Percentiles rank a stretch among this genome's conserved stretches.
These are phyloP conservation scores for Nicotiana undulata DNA, from an alignment of 257 asterid species.

Conservation along the genomic window DNA sequence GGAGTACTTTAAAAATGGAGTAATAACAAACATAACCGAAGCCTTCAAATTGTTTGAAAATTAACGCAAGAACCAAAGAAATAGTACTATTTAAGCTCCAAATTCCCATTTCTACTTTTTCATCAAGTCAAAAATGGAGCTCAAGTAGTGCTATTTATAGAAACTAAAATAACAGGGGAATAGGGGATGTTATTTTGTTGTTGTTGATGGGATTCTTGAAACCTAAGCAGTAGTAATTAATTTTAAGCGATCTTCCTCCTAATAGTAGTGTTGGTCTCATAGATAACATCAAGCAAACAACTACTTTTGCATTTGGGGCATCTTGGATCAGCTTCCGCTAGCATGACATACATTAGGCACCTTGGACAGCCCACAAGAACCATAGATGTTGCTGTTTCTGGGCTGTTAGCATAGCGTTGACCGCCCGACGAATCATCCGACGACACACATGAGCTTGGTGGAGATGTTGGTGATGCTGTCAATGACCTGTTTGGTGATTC, in stretches of 20 bases:
- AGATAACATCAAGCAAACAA: slow-evolving; percentile 56
- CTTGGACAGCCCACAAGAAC: slow-evolving; percentile 64
- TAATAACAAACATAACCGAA: not conserved
- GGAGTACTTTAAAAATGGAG: not conserved
- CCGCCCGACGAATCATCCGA: slow-evolving; percentile 54
- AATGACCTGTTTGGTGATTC: slow-evolving; percentile 28
- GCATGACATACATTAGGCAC: slow-evolving; percentile 88
- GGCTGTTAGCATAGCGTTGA: slow-evolving; percentile 38
- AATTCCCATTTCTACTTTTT: slow-evolving; percentile 16
- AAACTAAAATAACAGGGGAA: not conserved
- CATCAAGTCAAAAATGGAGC: slow-evolving; percentile 41
- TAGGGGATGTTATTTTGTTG: not conserved
- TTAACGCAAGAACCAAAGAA: not conserved
- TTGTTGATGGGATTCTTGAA: not conserved
- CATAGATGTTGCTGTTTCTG: slow-evolving; percentile 32
- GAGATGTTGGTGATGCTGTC: slow-evolving; percentile 35
- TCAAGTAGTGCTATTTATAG: slow-evolving; percentile 37
- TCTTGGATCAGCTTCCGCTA: slow-evolving; percentile 67
- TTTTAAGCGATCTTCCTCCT: not conserved
- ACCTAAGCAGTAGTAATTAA: too few species aligned
- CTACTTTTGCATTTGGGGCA: slow-evolving; percentile 94
- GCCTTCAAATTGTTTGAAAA: not conserved
- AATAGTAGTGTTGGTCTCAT: slow-evolving; percentile 10
- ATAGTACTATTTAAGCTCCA: slow-evolving; percentile 67
- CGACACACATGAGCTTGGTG: slow-evolving; percentile 48